A percentile compares a stretch with the other conserved stretches of the same genome.
Conservation (phyloP, 192 early-diverging fungal genomes). For the Coemansia asiatica region DNA sequence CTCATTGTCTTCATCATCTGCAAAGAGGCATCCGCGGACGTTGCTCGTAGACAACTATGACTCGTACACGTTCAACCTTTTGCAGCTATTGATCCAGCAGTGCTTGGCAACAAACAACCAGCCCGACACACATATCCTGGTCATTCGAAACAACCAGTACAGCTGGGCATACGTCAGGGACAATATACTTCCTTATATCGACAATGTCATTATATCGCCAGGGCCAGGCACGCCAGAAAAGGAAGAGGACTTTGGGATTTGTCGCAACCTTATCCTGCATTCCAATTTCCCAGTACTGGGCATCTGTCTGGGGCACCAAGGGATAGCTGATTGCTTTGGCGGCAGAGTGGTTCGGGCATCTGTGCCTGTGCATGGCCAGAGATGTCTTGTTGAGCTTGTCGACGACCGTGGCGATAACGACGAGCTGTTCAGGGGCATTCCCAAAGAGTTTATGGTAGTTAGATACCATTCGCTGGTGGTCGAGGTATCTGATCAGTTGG, state of each 20-base stretch:
- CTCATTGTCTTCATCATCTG: too few species aligned
- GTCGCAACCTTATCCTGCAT: conserved; percentile 15
- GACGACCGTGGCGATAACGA: neutral
- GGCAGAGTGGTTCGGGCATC: conserved; percentile 64
- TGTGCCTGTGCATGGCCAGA: conserved; percentile 82
- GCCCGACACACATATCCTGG: conserved; percentile 58
- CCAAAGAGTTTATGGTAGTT: conserved; percentile 70
- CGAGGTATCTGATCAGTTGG: conserved; percentile 38
- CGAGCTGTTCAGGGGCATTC: conserved; percentile 62
- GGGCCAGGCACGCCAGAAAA: conserved; percentile 86
- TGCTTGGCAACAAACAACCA: neutral
- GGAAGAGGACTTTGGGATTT: conserved; percentile 52
- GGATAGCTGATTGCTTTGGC: conserved; percentile 70
- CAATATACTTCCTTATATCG: conserved; percentile 75
- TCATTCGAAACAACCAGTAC: conserved; percentile 93
- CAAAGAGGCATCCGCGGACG: conserved; percentile 19
- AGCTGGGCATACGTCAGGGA: conserved; percentile 63
- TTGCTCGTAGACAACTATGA: conserved; percentile 97
- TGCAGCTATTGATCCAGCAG: conserved; percentile 61
- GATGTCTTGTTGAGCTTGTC: conserved; percentile 55
- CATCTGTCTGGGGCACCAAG: conserved; percentile 94
- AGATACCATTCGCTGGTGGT: conserved; percentile 91
- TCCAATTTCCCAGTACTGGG: conserved; percentile 75
- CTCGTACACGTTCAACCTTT: conserved; percentile 96
- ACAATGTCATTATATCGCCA: conserved; percentile 89